phyloP scores from a whole-genome alignment of 2,329 filamentous ascomycete genomes.

The Ceratocystis destructans region DNA sequence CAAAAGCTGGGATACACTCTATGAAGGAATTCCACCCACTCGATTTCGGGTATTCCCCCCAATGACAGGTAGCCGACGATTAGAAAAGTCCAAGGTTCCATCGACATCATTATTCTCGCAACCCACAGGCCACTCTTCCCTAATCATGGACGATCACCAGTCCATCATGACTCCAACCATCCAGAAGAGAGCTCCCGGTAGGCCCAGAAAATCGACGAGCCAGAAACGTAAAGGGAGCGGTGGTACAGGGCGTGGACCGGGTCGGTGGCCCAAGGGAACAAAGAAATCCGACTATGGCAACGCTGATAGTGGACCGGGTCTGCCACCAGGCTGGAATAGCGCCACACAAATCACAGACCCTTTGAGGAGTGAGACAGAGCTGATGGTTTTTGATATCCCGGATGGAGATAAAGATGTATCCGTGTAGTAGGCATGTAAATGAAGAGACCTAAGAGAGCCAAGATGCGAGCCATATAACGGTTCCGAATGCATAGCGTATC shows the following conservation, averaged over 20 bases:
- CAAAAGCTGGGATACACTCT: conserved; percentile 33
- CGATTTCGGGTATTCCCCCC: conserved; percentile 71
- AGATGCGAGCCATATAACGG: not conserved
- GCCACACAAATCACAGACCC: not conserved
- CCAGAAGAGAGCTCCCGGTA: conserved; percentile 24
- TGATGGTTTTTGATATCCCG: not conserved
- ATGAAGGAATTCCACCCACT: conserved; percentile 48
- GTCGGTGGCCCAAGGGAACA: conserved; percentile 53
- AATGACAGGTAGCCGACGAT: conserved; percentile 36
- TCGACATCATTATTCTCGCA: not conserved
- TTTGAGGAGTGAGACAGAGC: not conserved
- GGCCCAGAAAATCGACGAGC: conserved; percentile 16
- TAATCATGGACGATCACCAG: conserved; percentile 24
- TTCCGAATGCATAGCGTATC: not conserved
- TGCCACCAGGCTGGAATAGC: conserved; percentile 42
- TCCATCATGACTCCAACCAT: conserved; percentile 28
- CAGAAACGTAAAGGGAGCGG: conserved; percentile 26
- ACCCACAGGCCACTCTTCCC: not conserved
- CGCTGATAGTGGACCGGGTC: conserved; percentile 49
- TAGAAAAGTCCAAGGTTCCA: conserved; percentile 28
- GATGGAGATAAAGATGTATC: not conserved
- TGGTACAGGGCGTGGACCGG: conserved; percentile 50
- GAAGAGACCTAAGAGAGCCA: not conserved
- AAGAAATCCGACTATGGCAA: conserved; percentile 57
- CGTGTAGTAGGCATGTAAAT: conserved; percentile 5